Evolutionary conservation across 805 yeast species (phyloP).

Genomic region (Phaffomyces opuntiae): DNA sequence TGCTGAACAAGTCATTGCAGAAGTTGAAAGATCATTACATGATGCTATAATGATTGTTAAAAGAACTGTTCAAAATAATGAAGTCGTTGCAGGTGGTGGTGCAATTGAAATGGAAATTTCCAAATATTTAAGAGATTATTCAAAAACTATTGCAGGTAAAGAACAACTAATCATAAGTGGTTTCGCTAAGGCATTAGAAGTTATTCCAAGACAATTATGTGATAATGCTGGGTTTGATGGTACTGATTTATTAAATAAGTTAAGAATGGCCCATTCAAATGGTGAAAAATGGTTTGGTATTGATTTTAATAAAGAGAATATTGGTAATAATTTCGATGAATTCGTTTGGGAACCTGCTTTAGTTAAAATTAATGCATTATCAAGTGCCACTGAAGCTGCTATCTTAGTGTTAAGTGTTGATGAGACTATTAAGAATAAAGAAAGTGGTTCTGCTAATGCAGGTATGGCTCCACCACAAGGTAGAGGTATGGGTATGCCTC

Average conservation of each 20-base stretch:
- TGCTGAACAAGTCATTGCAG: constrained; percentile 96
- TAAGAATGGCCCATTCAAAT: constrained; percentile 90
- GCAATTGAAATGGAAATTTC: constrained; percentile 98
- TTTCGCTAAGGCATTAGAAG: constrained; percentile 89
- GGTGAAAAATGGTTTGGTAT: constrained; percentile 91
- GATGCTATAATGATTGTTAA: constrained; percentile 99
- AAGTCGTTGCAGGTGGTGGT: constrained; percentile 97
- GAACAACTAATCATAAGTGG: constrained; percentile 91
- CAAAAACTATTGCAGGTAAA: constrained; percentile 88
- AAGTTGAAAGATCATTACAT: constrained; percentile 94
- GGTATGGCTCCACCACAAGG: constrained; percentile 45
- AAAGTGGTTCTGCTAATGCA: constrained; percentile 46
- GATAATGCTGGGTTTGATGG: constrained; percentile 99
- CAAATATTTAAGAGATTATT: constrained; percentile 75
- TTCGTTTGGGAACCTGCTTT: constrained; percentile 98
- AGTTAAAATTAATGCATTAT: constrained; percentile 88
- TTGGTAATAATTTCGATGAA: constrained; percentile 75
- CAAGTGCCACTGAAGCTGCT: constrained; percentile 96
- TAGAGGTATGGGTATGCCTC: constrained; percentile 70
- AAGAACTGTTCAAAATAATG: constrained; percentile 81
- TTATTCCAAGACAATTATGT: constrained; percentile 94
- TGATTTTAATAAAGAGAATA: constrained; percentile 77
- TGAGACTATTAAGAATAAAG: constrained; percentile 79
- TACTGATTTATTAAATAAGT: constrained; percentile 83
- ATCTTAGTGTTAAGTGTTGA: constrained; percentile 89